Evolutionary conservation across 1,284 basidiomycete genomes (phyloP).

Genomic region (Mycena citricolor): DNA sequence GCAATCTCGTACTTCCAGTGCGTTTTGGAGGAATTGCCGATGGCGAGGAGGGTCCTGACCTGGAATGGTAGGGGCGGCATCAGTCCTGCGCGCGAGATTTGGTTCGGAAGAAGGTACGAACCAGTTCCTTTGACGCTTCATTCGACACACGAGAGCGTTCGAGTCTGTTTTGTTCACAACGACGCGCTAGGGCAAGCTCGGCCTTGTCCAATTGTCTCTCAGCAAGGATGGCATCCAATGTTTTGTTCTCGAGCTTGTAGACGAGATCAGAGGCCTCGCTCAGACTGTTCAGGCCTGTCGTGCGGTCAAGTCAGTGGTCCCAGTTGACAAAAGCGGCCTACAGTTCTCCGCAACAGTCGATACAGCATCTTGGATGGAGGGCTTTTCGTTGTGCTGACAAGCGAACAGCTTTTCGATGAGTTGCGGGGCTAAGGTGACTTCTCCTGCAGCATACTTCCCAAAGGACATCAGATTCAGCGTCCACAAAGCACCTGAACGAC

Average conservation of each 20-base stretch:
- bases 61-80: too few relatives aligned
- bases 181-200: slow-evolving; percentile 40
- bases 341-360: slow-evolving; percentile 63
- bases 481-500: slow-evolving; percentile 69
- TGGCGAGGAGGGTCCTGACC: slow-evolving; percentile 46
- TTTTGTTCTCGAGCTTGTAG: slow-evolving; percentile 48
- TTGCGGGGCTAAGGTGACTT: slow-evolving; percentile 49
- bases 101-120: too few relatives aligned
- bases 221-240: slow-evolving; percentile 34
- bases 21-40: slow-evolving; percentile 58
- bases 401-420: slow-evolving; percentile 53
- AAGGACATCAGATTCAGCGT: slow-evolving; percentile 71
- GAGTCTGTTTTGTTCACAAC: slow-evolving; percentile 46
- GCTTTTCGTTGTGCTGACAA: slow-evolving; percentile 74
- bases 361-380: slow-evolving; percentile 68
- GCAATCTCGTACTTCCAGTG: slow-evolving; percentile 87
- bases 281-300: slow-evolving; percentile 55
- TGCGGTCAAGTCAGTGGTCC: slow-evolving; percentile 7
- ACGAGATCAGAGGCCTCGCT: slow-evolving; percentile 59
- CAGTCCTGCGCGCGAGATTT: too few relatives aligned
- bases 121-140: slow-evolving; percentile 42
- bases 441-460: slow-evolving; percentile 61
- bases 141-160: slow-evolving; percentile 44
- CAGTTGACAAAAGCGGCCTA: slow-evolving; percentile 29
- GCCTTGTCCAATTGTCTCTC: slow-evolving; percentile 25